These are phyloP conservation scores for Inonotus obliquus DNA, from an alignment of 1,284 basidiomycete species.

Conservation along the genomic window DNA sequence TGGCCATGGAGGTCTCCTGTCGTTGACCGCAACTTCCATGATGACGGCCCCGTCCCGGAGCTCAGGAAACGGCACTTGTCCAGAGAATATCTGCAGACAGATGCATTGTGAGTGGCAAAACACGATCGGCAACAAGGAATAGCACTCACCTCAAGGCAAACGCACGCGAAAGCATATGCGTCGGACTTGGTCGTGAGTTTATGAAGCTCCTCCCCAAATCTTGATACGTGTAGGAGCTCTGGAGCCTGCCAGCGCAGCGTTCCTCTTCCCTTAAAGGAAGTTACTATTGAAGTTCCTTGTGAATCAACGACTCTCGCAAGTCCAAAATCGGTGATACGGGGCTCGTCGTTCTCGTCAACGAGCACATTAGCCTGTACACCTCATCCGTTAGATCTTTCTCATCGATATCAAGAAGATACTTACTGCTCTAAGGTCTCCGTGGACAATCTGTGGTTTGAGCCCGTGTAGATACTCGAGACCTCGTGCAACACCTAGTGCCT, in stretches of 20 bases:
- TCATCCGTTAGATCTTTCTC: neutral
- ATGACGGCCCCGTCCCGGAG: slow-evolving; percentile 6
- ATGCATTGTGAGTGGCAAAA: no score
- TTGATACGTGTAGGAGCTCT: slow-evolving; percentile 2
- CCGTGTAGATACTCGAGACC: slow-evolving; percentile 12
- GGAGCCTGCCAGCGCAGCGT: slow-evolving; percentile 14
- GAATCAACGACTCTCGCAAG: slow-evolving; percentile 7
- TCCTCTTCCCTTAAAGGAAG: slow-evolving; percentile 9
- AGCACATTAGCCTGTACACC: slow-evolving; percentile 9
- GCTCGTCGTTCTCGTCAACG: slow-evolving; percentile 2
- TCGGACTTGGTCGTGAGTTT: slow-evolving; percentile 2
- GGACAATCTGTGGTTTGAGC: slow-evolving; percentile 3
- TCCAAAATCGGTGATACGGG: slow-evolving; percentile 12
- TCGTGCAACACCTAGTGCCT: slow-evolving; percentile 4
- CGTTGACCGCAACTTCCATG: slow-evolving; percentile 7
- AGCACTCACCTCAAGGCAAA: slow-evolving; percentile 10
- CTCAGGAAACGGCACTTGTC: slow-evolving; percentile 3
- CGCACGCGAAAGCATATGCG: slow-evolving; percentile 13
- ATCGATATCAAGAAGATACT: neutral
- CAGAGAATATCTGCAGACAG: slow-evolving; percentile 9
- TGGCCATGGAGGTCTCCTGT: slow-evolving; percentile 5
- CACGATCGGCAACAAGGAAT: no score
- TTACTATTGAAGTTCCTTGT: neutral
- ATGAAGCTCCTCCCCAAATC: neutral
- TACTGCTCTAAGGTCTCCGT: slow-evolving; percentile 13